phyloP scores from a whole-genome alignment of 208 protist species.

The Herpetomonas tarakana region DNA sequence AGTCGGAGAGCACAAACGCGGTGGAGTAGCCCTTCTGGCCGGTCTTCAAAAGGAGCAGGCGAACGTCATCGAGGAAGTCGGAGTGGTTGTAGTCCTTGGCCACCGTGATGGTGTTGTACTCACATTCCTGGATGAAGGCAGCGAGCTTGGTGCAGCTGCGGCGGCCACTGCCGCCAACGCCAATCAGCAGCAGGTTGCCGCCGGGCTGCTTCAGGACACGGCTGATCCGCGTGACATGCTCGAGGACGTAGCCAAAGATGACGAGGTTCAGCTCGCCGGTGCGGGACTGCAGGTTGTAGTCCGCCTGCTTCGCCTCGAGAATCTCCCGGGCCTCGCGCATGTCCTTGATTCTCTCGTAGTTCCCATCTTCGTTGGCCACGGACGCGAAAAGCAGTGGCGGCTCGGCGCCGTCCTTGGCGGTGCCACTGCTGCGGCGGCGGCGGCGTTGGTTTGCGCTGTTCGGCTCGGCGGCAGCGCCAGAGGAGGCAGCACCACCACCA shows the following conservation, averaged over 20 bases:
- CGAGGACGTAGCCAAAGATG: slow-evolving; percentile 96
- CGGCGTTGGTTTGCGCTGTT: background rate
- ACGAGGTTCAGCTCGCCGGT: slow-evolving; percentile 91
- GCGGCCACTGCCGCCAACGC: slow-evolving; percentile 96
- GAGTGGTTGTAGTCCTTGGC: slow-evolving; percentile 93
- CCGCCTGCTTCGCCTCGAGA: slow-evolving; percentile 83
- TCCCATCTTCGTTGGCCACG: slow-evolving; percentile 80
- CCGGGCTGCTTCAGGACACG: slow-evolving; percentile 95
- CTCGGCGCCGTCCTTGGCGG: slow-evolving; percentile 9
- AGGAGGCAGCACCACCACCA: slow-evolving; percentile 2
- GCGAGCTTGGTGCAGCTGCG: slow-evolving; percentile 94
- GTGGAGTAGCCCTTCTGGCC: slow-evolving; percentile 92
- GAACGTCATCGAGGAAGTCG: slow-evolving; percentile 97
- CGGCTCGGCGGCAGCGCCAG: background rate
- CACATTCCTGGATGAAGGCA: slow-evolving; percentile 92
- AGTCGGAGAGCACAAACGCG: slow-evolving; percentile 96
- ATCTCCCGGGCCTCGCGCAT: slow-evolving; percentile 61
- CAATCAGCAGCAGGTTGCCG: slow-evolving; percentile 95
- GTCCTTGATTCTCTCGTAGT: slow-evolving; percentile 90
- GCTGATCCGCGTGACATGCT: slow-evolving; percentile 94
- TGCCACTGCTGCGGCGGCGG: slow-evolving; percentile 22
- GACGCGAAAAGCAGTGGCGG: slow-evolving; percentile 69
- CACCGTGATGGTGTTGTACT: slow-evolving; percentile 92
- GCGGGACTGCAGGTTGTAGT: slow-evolving; percentile 83
- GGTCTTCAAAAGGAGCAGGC: slow-evolving; percentile 85